These are phyloP conservation scores for Boeremia lycopersici DNA, from an alignment of 2,329 filamentous ascomycete species.

Conservation along the genomic window DNA sequence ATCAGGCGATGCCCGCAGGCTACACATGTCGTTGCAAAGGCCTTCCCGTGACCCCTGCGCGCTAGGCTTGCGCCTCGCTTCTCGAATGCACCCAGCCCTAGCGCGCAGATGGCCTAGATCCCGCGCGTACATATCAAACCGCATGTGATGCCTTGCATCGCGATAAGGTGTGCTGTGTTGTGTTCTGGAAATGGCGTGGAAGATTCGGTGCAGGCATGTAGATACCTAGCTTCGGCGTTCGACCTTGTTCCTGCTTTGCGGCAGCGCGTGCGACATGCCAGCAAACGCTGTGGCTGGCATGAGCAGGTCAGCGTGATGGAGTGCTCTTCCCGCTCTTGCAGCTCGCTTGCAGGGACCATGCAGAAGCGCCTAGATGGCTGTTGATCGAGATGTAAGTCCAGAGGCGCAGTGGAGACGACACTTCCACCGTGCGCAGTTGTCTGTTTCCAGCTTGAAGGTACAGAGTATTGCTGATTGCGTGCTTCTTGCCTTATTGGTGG, in stretches of 20 bases:
- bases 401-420: neutral
- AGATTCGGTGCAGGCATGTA: neutral
- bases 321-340: constrained; percentile 9
- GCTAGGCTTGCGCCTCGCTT: constrained; percentile 13
- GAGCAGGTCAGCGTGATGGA: neutral
- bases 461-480: constrained; percentile 7
- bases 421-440: neutral
- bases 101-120: neutral
- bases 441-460: neutral
- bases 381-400: constrained; percentile 3
- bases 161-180: neutral
- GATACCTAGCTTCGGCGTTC: no score
- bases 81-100: constrained; percentile 4
- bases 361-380: neutral
- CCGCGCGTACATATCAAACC: constrained; percentile 12
- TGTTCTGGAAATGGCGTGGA: constrained; percentile 1
- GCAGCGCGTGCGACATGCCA: neutral
- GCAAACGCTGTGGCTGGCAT: neutral
- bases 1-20: neutral
- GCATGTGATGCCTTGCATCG: constrained; percentile 7
- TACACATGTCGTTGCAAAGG: neutral
- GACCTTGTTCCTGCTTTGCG: neutral
- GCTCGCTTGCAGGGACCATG: constrained; percentile 7
- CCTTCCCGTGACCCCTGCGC: constrained; percentile 1
- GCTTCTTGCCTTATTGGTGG: constrained; percentile 10